phyloP scores from a whole-genome alignment of 1,139 yeast species.

The Candida sanyaensis region DNA sequence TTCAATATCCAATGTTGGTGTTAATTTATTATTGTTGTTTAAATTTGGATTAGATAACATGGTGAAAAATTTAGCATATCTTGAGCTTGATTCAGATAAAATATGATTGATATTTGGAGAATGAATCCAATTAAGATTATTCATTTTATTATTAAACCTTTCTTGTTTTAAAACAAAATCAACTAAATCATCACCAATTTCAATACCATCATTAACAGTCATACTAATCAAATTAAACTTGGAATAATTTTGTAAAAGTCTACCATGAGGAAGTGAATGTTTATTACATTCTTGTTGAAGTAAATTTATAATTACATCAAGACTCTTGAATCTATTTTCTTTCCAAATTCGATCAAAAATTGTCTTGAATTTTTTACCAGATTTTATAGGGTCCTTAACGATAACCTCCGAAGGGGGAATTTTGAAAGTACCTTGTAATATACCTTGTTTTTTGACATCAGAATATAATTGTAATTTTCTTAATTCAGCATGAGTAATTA shows the following conservation, averaged over 20 bases:
- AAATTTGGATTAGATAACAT: constrained; percentile 7
- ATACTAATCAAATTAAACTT: constrained; percentile 22
- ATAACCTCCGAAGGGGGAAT: constrained; percentile 3
- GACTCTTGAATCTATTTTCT: neutral
- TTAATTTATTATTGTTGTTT: constrained; percentile 15
- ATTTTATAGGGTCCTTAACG: neutral
- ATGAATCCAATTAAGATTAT: constrained; percentile 28
- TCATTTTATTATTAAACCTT: constrained; percentile 30
- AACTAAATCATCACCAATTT: constrained; percentile 29
- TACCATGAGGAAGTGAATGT: neutral
- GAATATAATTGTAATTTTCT: constrained; percentile 23
- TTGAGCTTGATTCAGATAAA: constrained; percentile 20
- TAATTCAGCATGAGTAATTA: constrained; percentile 20
- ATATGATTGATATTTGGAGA: constrained; percentile 21
- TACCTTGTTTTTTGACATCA: constrained; percentile 16
- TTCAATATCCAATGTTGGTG: constrained; percentile 42
- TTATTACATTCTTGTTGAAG: constrained; percentile 1
- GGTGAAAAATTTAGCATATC: constrained; percentile 28
- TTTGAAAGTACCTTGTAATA: constrained; percentile 16
- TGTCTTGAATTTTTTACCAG: neutral
- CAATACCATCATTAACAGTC: constrained; percentile 18
- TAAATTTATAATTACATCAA: neutral
- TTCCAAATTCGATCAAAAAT: neutral
- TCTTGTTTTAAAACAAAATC: constrained; percentile 34
- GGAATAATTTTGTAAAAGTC: constrained; percentile 16